These are phyloP conservation scores for Colletotrichum higginsianum DNA, from an alignment of 2,329 filamentous ascomycete genomes.

Conservation along the genomic window DNA sequence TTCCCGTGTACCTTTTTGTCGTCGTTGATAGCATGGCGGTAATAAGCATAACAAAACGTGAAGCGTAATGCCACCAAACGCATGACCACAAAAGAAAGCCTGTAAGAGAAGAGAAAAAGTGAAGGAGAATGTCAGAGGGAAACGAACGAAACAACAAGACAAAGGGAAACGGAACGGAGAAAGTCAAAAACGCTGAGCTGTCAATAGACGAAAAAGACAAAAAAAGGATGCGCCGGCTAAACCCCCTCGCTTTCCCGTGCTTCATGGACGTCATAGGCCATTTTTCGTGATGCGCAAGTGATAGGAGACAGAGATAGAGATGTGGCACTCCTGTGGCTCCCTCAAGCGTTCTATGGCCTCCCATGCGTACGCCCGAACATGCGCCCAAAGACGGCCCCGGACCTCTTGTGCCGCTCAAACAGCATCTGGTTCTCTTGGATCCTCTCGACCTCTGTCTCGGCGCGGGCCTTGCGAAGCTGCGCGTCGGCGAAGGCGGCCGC, in stretches of 20 bases:
- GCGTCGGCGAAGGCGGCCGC: slow-evolving; percentile 32
- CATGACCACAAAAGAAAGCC: slow-evolving; percentile 3
- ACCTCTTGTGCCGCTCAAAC: slow-evolving; percentile 34
- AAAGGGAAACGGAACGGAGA: slow-evolving; percentile 21
- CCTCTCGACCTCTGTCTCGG: slow-evolving; percentile 33
- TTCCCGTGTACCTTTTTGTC: slow-evolving; percentile 4
- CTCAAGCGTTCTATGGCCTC: slow-evolving; percentile 6
- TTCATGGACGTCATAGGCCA: neutral
- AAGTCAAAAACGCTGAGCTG: slow-evolving; percentile 18
- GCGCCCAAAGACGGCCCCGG: slow-evolving; percentile 41
- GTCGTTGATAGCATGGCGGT: slow-evolving; percentile 16
- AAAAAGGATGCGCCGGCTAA: neutral
- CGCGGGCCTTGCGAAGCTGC: slow-evolving; percentile 39
- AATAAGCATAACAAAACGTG: slow-evolving; percentile 5
- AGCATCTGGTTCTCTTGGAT: slow-evolving; percentile 34
- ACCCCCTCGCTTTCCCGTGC: neutral
- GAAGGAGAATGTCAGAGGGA: slow-evolving; percentile 8
- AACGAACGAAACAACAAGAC: slow-evolving; percentile 18
- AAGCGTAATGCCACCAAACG: slow-evolving; percentile 1
- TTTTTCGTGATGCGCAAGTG: slow-evolving; percentile 12
- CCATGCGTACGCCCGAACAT: slow-evolving; percentile 40
- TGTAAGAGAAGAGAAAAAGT: neutral
- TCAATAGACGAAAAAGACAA: neutral
- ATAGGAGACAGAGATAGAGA: neutral
- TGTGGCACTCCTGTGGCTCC: neutral